These are phyloP conservation scores for Dacryopinax primogenitus DNA, from an alignment of 768 basidiomycete genomes.

Conservation along the genomic window DNA sequence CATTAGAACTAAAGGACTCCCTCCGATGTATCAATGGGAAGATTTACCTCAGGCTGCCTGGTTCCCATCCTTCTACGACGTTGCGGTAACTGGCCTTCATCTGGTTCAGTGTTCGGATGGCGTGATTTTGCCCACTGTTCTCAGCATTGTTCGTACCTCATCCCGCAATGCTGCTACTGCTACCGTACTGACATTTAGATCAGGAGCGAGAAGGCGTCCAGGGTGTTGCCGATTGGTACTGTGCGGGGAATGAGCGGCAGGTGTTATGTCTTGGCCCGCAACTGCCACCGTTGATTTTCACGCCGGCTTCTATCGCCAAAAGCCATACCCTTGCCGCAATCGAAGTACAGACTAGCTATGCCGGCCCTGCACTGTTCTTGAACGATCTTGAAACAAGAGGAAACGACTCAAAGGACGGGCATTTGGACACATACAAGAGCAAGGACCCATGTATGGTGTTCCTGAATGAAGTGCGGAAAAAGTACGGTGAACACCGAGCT, in stretches of 20 bases:
- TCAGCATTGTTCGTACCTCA: background rate
- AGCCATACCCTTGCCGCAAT: background rate
- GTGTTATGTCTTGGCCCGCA: background rate
- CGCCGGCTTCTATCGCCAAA: background rate
- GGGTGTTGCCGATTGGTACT: background rate
- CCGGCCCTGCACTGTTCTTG: background rate
- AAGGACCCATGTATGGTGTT: conserved; percentile 2
- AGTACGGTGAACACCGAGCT: background rate
- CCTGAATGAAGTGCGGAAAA: background rate
- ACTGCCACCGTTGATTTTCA: background rate
- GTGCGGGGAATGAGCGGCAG: background rate
- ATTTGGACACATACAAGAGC: background rate
- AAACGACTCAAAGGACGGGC: background rate
- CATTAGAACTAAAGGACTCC: background rate
- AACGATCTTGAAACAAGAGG: background rate
- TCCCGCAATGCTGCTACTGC: too few relatives aligned
- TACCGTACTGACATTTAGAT: background rate
- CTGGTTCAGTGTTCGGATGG: background rate
- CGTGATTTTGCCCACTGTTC: background rate
- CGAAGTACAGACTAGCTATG: conserved; percentile 1
- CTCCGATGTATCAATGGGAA: conserved; percentile 5
- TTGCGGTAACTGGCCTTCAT: background rate
- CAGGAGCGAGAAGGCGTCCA: background rate
- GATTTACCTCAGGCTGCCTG: background rate
- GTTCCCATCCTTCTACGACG: background rate